Conservation (phyloP, 2,329 filamentous ascomycete species). For the Claviceps spartinae region DNA sequence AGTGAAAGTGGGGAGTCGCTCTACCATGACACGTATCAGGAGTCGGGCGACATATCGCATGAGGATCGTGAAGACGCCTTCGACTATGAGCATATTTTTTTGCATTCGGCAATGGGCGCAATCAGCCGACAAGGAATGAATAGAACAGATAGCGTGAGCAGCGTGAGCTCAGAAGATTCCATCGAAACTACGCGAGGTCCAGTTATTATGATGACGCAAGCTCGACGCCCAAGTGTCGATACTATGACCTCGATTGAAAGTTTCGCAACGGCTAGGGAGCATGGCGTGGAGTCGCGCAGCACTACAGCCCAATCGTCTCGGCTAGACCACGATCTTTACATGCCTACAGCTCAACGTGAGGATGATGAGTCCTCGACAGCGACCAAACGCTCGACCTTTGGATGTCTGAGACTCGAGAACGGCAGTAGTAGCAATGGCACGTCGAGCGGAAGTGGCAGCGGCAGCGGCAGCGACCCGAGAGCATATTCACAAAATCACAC, state of each 20-base stretch:
- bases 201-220: constrained; percentile 11
- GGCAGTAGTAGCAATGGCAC: constrained; percentile 3
- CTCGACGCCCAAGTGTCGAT: constrained; percentile 31
- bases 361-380: constrained; percentile 5
- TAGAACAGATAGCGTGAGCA: constrained; percentile 30
- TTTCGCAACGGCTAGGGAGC: constrained; percentile 44
- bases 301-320: constrained; percentile 12
- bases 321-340: constrained; percentile 10
- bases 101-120: constrained; percentile 81
- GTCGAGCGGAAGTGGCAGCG: constrained; percentile 9
- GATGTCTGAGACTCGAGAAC: constrained; percentile 3
- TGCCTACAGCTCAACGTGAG: constrained; percentile 10
- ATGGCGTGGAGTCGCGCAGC: constrained; percentile 24
- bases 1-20: constrained; percentile 53
- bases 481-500: constrained; percentile 7
- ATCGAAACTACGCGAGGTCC: constrained; percentile 46
- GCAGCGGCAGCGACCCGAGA: constrained; percentile 14
- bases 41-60: constrained; percentile 51
- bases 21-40: constrained; percentile 47
- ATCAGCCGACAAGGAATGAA: constrained; percentile 34
- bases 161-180: constrained; percentile 46
- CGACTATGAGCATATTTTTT: constrained; percentile 91
- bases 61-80: constrained; percentile 92
- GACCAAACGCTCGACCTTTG: constrained; percentile 14
- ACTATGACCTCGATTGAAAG: constrained; percentile 39